Evolutionary conservation across 2,329 filamentous ascomycete species (phyloP), one percentile per base, ranked within the genome.

Genomic region (Parascedosporium putredinis): DNA sequence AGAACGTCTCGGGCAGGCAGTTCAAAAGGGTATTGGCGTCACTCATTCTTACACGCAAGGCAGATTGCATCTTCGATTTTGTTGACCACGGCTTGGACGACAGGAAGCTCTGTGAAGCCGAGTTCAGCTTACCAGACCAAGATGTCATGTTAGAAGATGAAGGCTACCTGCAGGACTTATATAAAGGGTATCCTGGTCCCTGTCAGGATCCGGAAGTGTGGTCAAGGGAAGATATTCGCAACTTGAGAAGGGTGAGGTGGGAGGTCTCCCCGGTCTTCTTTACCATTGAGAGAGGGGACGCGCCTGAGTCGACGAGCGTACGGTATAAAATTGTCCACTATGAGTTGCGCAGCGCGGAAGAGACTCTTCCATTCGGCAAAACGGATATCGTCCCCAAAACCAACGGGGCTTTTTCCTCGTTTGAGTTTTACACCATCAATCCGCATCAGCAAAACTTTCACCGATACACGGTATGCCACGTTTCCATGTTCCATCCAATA

Each of bases 261-360:
- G 27, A 36, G 29, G 45, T 47, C 4, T 34, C 45, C 6, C 45
- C 45, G 14, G 24, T 23, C 25, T 47, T 34, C 29, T 47, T 47
- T 20, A 9, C 4, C 16, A 23, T 4, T 20, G 5, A 22, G 20
- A 20, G 16, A 14, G 24, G 20, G 12, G 40, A 16, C 40, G n/a
- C n/a, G n/a, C n/a, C n/a, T n/a, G n/a, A n/a, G n/a, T n/a, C n/a
- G n/a, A n/a, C n/a, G n/a, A n/a, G n/a, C n/a, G n/a, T n/a, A n/a
- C n/a, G n/a, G n/a, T n/a, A n/a, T n/a, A n/a, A n/a, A n/a, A 7
- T 40, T 8, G 8, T 36, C 10, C 27, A 47, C 29, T 47, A 47
- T 20, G 6, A 34, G 18, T 22, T 47, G 10, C 16, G 27, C 4
- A 47, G 45, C 29, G 6, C 44, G 22, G 16, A 47, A 7, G 27